phyloP scores from a whole-genome alignment of 2,329 filamentous ascomycete genomes.

The Aureobasidium sp. region DNA sequence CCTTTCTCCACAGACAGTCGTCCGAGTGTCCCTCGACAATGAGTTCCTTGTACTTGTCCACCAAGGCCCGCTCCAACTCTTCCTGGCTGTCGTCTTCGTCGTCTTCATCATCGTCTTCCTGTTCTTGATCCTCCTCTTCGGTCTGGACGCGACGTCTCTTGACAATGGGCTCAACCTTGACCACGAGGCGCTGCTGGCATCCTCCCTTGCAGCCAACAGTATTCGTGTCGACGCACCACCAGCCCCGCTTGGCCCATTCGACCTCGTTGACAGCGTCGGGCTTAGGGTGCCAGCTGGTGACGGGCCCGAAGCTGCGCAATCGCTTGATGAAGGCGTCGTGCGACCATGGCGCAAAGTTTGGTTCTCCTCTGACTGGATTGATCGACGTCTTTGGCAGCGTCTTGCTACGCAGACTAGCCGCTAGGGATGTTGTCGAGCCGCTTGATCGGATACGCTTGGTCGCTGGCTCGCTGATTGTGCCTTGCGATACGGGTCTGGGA shows the following conservation, averaged over 20 bases:
- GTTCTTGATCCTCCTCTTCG: conserved; percentile 18
- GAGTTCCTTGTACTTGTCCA: conserved; percentile 67
- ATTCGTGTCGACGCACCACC: conserved; percentile 77
- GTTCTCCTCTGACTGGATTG: conserved; percentile 23
- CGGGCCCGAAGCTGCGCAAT: conserved; percentile 80
- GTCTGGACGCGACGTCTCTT: conserved; percentile 7
- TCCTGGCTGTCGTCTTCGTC: conserved; percentile 26
- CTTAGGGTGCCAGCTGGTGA: conserved; percentile 91
- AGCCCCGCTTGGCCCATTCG: conserved; percentile 89
- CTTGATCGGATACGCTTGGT: conserved; percentile 27
- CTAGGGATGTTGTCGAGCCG: conserved; percentile 23
- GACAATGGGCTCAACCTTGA: conserved; percentile 45
- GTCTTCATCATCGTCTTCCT: conserved; percentile 39
- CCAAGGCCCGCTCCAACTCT: conserved; percentile 55
- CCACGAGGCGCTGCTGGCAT: conserved; percentile 76
- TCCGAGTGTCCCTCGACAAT: conserved; percentile 70
- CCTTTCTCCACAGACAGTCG: conserved; percentile 77
- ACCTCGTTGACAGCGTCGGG: conserved; percentile 80
- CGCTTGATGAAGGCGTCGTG: conserved; percentile 73
- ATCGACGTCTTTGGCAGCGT: conserved; percentile 12
- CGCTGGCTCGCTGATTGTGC: conserved; percentile 22
- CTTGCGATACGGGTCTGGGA: conserved; percentile 20
- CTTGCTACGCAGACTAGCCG: conserved; percentile 13
- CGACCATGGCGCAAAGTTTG: conserved; percentile 81
- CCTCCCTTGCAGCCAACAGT: conserved; percentile 74